Percentiles rank a stretch among this genome's conserved stretches.
Conservation (phyloP, 768 basidiomycete genomes). For the Kwoniella heveanensis region DNA sequence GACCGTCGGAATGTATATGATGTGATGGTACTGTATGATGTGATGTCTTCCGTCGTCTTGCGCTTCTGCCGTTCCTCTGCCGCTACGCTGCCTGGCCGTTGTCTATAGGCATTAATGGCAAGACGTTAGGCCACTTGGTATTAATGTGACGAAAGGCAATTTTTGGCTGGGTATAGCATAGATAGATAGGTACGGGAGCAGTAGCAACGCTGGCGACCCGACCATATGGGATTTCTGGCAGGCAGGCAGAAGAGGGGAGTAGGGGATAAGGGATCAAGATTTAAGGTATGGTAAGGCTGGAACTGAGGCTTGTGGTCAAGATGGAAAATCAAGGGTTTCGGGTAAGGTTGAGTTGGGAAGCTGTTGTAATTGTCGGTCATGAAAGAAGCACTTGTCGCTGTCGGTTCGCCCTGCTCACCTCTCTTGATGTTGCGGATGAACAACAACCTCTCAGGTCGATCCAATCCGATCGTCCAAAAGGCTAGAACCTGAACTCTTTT, state of each 20-base stretch:
- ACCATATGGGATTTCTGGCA: neutral
- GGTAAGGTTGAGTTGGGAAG: neutral
- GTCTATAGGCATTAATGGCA: too few species aligned
- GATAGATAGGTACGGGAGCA: neutral
- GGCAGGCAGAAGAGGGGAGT: neutral
- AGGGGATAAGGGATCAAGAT: neutral
- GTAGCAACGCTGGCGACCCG: too few species aligned
- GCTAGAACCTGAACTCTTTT: slow-evolving; percentile 1
- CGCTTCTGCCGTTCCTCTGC: neutral
- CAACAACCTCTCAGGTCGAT: neutral
- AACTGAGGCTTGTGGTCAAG: neutral
- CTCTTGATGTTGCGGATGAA: neutral
- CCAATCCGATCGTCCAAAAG: neutral
- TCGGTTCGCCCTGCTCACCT: neutral
- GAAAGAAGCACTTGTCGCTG: too few species aligned
- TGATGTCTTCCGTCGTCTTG: neutral
- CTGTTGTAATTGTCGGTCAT: neutral
- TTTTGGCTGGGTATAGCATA: neutral
- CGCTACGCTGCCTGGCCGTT: neutral
- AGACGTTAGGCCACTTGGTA: neutral
- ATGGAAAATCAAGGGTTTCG: slow-evolving; percentile 13
- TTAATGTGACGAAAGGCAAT: neutral
- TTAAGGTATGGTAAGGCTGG: slow-evolving; percentile 2
- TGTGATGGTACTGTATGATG: neutral
- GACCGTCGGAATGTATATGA: neutral